phyloP scores from a whole-genome alignment of 2,329 filamentous ascomycete species.

The Albifimbria verrucaria region DNA sequence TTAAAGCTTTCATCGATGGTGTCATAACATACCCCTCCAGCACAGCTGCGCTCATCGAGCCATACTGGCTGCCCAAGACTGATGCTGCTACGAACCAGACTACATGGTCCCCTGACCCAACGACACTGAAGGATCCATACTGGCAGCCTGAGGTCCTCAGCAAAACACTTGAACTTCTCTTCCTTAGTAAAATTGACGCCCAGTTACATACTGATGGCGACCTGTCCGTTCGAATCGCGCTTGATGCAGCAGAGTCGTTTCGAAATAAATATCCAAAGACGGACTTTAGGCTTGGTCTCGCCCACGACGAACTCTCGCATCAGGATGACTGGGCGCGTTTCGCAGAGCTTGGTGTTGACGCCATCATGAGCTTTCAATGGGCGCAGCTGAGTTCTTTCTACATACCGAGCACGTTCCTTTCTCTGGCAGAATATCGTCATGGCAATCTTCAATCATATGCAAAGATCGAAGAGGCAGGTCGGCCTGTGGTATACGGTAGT shows the following conservation, averaged over 20 bases:
- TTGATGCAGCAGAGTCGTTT: constrained; percentile 17
- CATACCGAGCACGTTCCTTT: constrained; percentile 18
- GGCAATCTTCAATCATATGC: constrained; percentile 24
- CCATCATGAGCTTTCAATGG: constrained; percentile 22
- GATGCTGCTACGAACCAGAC: constrained; percentile 5
- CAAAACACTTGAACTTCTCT: constrained; percentile 18
- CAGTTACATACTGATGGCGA: constrained; percentile 22
- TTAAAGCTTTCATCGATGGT: constrained; percentile 23
- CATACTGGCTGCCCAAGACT: constrained; percentile 14
- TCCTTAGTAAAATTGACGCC: constrained; percentile 15
- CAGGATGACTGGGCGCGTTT: constrained; percentile 21
- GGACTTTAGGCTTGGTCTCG: constrained; percentile 18
- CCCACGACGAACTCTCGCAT: constrained; percentile 19
- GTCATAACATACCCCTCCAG: constrained; percentile 23
- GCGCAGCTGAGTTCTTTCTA: constrained; percentile 21
- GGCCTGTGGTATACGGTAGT: constrained; percentile 16
- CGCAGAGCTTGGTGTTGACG: constrained; percentile 18
- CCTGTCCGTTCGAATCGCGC: constrained; percentile 17
- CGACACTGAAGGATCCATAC: constrained; percentile 11
- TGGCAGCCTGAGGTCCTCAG: constrained; percentile 19
- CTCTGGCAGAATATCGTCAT: constrained; percentile 14
- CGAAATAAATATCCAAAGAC: constrained; percentile 11
- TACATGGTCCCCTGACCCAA: constrained; percentile 3
- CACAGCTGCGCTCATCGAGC: constrained; percentile 22
- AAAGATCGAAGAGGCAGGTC: constrained; percentile 9